Evolutionary conservation across 139 green algal species (phyloP).

Genomic region (Picochlorum sp.): DNA sequence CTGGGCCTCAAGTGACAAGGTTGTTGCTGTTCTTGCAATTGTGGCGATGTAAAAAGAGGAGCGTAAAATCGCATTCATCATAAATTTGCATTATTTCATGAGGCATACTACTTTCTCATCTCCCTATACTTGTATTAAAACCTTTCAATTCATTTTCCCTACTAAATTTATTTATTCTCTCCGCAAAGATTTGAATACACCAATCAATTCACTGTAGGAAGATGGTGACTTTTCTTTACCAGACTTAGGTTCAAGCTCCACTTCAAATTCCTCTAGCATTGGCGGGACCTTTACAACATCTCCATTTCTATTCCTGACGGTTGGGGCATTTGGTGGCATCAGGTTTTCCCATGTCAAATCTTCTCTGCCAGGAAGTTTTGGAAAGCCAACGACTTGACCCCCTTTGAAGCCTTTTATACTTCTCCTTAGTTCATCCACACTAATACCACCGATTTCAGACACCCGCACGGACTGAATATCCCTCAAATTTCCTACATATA

Average conservation of each 20-base stretch:
- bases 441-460: constrained; percentile 24
- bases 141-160: too few relatives aligned
- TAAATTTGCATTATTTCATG: too few relatives aligned
- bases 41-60: too few relatives aligned
- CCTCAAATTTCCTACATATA: constrained; percentile 25
- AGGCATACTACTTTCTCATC: too few relatives aligned
- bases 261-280: constrained; percentile 28
- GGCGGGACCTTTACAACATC: constrained; percentile 3
- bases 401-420: constrained; percentile 4
- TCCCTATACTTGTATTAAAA: too few relatives aligned
- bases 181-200: not conserved
- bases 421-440: constrained; percentile 5
- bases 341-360: not conserved
- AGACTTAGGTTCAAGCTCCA: constrained; percentile 12
- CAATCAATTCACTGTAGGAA: not conserved
- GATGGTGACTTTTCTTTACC: not conserved
- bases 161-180: not conserved
- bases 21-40: not conserved
- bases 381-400: constrained; percentile 14
- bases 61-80: too few relatives aligned
- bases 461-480: constrained; percentile 21
- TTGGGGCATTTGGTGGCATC: constrained; percentile 24
- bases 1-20: constrained; percentile 14
- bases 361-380: not conserved
- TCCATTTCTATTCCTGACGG: not conserved